Evolutionary conservation across 1,139 yeast genomes (phyloP).

Genomic region (Kodamaea sp.): DNA sequence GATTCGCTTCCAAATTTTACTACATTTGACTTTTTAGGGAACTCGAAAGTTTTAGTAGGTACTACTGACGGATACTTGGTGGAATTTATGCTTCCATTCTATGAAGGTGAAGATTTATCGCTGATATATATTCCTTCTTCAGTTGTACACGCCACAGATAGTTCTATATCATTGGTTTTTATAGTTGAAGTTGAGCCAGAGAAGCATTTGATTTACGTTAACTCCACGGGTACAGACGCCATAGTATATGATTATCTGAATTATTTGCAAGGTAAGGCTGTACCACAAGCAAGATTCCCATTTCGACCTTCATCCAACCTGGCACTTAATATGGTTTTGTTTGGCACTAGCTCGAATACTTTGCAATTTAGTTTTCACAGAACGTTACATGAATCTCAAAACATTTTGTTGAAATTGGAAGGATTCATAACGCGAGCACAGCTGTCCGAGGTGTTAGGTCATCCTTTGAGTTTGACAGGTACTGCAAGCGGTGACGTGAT

Average conservation of each 20-base stretch:
- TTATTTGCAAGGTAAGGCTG: slow-evolving; percentile 32
- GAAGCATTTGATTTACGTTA: slow-evolving; percentile 36
- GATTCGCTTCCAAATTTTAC: slow-evolving; percentile 19
- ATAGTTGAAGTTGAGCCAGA: slow-evolving; percentile 32
- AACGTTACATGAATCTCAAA: slow-evolving; percentile 36
- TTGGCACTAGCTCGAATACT: slow-evolving; percentile 21
- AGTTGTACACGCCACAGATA: slow-evolving; percentile 43
- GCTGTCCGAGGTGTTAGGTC: slow-evolving; percentile 39
- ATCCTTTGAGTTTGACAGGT: slow-evolving; percentile 62
- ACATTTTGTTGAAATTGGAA: slow-evolving; percentile 29
- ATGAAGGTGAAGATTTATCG: slow-evolving; percentile 10
- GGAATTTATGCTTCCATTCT: slow-evolving; percentile 49
- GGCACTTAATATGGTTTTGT: slow-evolving; percentile 14
- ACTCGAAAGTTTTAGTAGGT: slow-evolving; percentile 55
- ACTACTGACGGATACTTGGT: slow-evolving; percentile 63
- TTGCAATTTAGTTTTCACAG: slow-evolving; percentile 28
- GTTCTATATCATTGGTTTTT: slow-evolving; percentile 46
- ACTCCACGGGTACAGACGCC: slow-evolving; percentile 49
- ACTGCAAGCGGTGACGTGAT: slow-evolving; percentile 56
- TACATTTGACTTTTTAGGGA: slow-evolving; percentile 53
- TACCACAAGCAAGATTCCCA: slow-evolving; percentile 16
- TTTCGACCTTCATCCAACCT: slow-evolving; percentile 28
- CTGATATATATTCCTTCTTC: slow-evolving; percentile 43
- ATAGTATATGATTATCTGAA: slow-evolving; percentile 40
- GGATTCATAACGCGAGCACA: slow-evolving; percentile 27